Evolutionary conservation across 2,329 filamentous ascomycete species (phyloP).

Genomic region (Zalaria sp.): DNA sequence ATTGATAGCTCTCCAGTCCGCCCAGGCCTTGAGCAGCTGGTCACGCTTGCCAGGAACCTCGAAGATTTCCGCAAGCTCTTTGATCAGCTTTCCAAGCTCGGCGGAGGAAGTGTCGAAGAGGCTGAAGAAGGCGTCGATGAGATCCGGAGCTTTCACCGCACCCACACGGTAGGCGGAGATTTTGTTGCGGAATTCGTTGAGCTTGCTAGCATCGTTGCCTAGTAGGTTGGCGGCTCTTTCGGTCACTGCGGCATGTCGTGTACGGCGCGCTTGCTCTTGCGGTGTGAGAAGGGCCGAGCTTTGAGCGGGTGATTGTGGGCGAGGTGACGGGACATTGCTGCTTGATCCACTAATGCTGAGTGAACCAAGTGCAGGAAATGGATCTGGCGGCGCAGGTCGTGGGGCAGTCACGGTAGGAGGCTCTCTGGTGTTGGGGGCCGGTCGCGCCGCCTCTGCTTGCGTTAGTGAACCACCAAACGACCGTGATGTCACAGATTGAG

Average conservation of each 20-base stretch:
- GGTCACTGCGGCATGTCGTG: slow-evolving; percentile 72
- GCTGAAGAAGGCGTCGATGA: slow-evolving; percentile 78
- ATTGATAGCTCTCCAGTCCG: slow-evolving; percentile 89
- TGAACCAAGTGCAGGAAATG: slow-evolving; percentile 3
- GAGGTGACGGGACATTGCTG: slow-evolving; percentile 19
- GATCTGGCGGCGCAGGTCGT: slow-evolving; percentile 13
- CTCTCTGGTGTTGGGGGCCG: slow-evolving; percentile 24
- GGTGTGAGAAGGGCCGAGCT: slow-evolving; percentile 39
- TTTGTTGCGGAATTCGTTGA: slow-evolving; percentile 61
- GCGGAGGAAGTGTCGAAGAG: slow-evolving; percentile 69
- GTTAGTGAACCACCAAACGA: slow-evolving; percentile 79
- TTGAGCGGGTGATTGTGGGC: slow-evolving; percentile 17
- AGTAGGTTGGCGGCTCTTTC: slow-evolving; percentile 74
- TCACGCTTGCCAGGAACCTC: slow-evolving; percentile 67
- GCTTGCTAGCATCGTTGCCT: slow-evolving; percentile 59
- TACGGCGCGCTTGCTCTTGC: slow-evolving; percentile 65
- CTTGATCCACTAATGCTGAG: slow-evolving; percentile 6
- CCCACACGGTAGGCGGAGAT: slow-evolving; percentile 67
- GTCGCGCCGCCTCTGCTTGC: slow-evolving; percentile 28
- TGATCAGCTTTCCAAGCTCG: slow-evolving; percentile 75
- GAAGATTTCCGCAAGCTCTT: slow-evolving; percentile 85
- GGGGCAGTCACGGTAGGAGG: slow-evolving; percentile 25
- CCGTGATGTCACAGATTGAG: slow-evolving; percentile 64
- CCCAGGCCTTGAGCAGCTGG: slow-evolving; percentile 69
- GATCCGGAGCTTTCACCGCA: slow-evolving; percentile 53